Evolutionary conservation across 2,329 filamentous ascomycete species (phyloP), one percentile per base, ranked within the genome.

Genomic region (Thelonectria blattea): DNA sequence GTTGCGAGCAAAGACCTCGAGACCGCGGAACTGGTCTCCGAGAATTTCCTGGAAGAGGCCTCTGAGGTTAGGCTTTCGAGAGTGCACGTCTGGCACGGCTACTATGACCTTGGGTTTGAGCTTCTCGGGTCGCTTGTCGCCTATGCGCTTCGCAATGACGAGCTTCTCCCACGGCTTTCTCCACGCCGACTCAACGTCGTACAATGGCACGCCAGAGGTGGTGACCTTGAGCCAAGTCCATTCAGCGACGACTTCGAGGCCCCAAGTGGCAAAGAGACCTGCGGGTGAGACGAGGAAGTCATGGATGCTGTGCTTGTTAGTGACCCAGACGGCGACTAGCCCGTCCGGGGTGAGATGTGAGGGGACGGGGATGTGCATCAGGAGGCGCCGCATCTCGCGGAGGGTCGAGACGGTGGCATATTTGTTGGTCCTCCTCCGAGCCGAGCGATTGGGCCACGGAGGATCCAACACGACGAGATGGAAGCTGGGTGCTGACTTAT

Each of bases 221-320:
- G 91, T 91, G 11, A 90, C 82, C 73, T 95, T 95, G 50, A 93
- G 74, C 91, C 91, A 95, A 2, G 87, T 81, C 91, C 91, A 94
- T 71, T 93, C 89, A 50, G 88, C 85, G 0, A 85, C 79, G 11
- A 86, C 71, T 52, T 88, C 81, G 0, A 94, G 76, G 22, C 86
- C 88, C 89, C 89, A 92, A 34, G 79, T 74, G 7, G 83, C 81
- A 64, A 93, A 89, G 2, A 93, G 65, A 1, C 88, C 88, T 2
- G 66, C 66, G 2, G 77, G 73, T 0, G 81, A 78, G 0, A 76
- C 80, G 54, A 88, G 72, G 12, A 92, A 75, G 5, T 86, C 81
- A 20, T 84, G 75, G 3, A 87, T 79, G 20, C 85, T 79, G 2
- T 82, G 75, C 64, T 88, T 91, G 75, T 94, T 94, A 51, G 91